phyloP scores from a whole-genome alignment of 2,329 filamentous ascomycete species.

The Epichloe sylvatica region DNA sequence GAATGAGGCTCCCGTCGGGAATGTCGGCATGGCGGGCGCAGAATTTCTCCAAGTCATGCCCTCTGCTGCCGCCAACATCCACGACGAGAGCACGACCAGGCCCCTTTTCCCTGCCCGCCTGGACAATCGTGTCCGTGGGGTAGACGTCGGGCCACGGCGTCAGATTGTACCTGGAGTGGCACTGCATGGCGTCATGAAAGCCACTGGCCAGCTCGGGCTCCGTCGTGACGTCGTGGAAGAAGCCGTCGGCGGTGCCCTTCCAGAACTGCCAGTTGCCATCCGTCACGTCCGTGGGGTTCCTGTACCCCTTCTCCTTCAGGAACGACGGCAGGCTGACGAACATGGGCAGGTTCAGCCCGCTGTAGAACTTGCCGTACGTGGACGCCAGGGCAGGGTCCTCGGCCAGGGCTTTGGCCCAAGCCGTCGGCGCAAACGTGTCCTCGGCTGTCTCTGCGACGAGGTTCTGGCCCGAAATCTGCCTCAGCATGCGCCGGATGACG shows the following conservation, averaged over 20 bases:
- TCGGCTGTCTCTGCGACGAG: slow-evolving; percentile 20
- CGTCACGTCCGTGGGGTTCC: slow-evolving; percentile 20
- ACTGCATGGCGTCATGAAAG: slow-evolving; percentile 24
- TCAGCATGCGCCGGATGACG: slow-evolving; percentile 22
- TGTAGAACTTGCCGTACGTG: slow-evolving; percentile 21
- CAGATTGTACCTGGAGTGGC: slow-evolving; percentile 24
- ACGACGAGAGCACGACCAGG: slow-evolving; percentile 18
- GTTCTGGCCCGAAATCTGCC: slow-evolving; percentile 21
- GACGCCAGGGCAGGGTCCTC: slow-evolving; percentile 16
- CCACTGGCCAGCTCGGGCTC: slow-evolving; percentile 16
- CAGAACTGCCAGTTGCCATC: slow-evolving; percentile 21
- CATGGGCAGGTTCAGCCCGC: slow-evolving; percentile 18
- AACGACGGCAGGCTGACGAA: slow-evolving; percentile 19
- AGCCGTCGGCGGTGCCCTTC: slow-evolving; percentile 12
- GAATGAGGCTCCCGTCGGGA: slow-evolving; percentile 15
- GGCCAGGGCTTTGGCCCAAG: slow-evolving; percentile 18
- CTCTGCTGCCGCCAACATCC: slow-evolving; percentile 24
- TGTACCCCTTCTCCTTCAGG: slow-evolving; percentile 15
- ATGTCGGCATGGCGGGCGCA: slow-evolving; percentile 14
- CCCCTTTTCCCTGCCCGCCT: slow-evolving; percentile 9
- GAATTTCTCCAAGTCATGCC: slow-evolving; percentile 23
- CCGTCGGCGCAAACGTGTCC: slow-evolving; percentile 21
- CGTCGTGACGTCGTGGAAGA: slow-evolving; percentile 20
- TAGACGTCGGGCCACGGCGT: slow-evolving; percentile 24
- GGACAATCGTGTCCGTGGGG: slow-evolving; percentile 17